Conservation (phyloP, 768 basidiomycete species). For the Thelephora ganbajun region DNA sequence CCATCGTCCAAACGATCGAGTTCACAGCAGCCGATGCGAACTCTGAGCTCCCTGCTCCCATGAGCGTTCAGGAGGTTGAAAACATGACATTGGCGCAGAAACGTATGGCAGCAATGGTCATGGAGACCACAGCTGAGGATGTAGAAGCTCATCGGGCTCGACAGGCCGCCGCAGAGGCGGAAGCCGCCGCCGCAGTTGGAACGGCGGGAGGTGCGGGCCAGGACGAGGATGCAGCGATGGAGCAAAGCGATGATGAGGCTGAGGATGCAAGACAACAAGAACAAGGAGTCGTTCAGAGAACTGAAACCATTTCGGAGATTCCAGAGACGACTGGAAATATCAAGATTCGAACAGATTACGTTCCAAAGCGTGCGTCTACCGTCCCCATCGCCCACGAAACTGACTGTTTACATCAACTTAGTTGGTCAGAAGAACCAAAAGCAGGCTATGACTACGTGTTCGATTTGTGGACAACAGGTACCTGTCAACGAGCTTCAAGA, state of each 20-base stretch:
- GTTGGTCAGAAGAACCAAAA: conserved; percentile 61
- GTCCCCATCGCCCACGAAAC: background rate
- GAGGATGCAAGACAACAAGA: conserved; percentile 51
- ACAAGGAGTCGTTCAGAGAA: conserved; percentile 53
- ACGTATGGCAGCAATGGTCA: conserved; percentile 95
- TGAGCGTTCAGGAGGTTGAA: conserved; percentile 89
- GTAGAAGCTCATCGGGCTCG: conserved; percentile 69
- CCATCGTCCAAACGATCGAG: conserved; percentile 95
- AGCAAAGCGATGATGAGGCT: conserved; percentile 75
- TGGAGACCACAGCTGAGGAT: conserved; percentile 86
- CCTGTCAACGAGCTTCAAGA: conserved; percentile 92
- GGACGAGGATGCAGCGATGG: conserved; percentile 60
- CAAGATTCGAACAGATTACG: conserved; percentile 94
- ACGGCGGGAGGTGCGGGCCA: conserved; percentile 40
- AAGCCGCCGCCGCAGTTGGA: conserved; percentile 70
- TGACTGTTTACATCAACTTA: conserved; percentile 15
- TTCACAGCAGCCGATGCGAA: conserved; percentile 88
- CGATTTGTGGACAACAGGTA: conserved; percentile 92
- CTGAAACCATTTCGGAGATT: conserved; percentile 66
- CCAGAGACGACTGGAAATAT: conserved; percentile 73
- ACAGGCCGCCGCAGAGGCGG: conserved; percentile 77
- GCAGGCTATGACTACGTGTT: conserved; percentile 59
- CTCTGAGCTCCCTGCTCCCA: conserved; percentile 89
- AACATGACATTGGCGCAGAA: conserved; percentile 96
- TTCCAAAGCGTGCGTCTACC: conserved; percentile 65